Conservation (phyloP, 2,329 filamentous ascomycete genomes). For the Blastomyces gilchristii region DNA sequence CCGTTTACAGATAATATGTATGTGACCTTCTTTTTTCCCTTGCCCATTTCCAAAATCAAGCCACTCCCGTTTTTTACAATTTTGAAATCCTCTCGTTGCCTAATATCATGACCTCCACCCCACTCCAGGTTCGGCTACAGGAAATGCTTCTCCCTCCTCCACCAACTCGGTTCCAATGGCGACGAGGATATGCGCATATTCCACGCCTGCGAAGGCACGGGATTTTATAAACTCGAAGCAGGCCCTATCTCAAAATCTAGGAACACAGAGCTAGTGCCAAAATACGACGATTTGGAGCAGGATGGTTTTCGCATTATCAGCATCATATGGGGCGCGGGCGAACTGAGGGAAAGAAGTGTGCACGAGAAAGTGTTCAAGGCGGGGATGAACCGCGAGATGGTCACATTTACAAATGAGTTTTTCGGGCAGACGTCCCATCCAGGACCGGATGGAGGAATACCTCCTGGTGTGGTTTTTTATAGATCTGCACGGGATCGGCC, state of each 20-base stretch:
- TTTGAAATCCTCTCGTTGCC: not conserved
- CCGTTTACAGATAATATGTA: not conserved
- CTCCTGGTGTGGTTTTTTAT: not conserved
- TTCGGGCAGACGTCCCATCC: not conserved
- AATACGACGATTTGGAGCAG: not conserved
- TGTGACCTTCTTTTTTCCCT: not conserved
- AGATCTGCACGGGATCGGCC: not conserved
- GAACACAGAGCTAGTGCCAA: not conserved
- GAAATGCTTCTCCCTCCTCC: slow-evolving; percentile 3
- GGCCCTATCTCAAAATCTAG: not conserved
- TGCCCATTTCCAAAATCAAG: not conserved
- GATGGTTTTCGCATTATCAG: slow-evolving; percentile 1
- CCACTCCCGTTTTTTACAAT: no score
- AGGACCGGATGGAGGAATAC: not conserved
- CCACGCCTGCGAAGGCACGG: not conserved
- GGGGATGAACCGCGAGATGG: not conserved
- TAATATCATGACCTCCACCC: not conserved
- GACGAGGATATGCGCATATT: slow-evolving; percentile 1
- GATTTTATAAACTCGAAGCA: not conserved
- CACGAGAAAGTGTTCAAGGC: slow-evolving; percentile 2
- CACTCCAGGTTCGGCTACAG: not conserved
- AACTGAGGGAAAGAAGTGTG: not conserved
- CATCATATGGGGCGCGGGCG: not conserved
- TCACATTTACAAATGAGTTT: not conserved
- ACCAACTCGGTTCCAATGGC: slow-evolving; percentile 1